Evolutionary conservation across 2,329 filamentous ascomycete species (phyloP), one percentile per base, ranked within the genome.

Genomic region (Fusarium citri): DNA sequence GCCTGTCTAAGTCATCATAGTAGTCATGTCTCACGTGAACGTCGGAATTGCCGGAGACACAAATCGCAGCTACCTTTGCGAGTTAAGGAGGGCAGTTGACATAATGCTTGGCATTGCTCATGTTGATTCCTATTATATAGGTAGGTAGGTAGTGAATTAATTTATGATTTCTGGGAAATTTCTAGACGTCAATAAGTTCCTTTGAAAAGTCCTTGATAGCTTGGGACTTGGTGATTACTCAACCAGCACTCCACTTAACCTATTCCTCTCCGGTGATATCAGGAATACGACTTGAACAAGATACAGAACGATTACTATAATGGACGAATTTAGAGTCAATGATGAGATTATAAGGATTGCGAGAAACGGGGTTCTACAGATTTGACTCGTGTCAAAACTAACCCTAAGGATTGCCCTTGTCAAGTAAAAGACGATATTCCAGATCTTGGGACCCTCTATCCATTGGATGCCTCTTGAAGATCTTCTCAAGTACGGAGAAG

Each of bases 21-120:
- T 37, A 31, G 30, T 28, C 26, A 31, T 46, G 11, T 31, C 51
- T 65, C 45, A 65, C 28, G 28, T 47, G 41, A 46, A 43, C 23
- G 7, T 42, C 61, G 60, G 61, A 26, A 59, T 65, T 58, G 46
- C 46, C 62, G 62, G 60, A 65, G 34, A 26, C 22, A 45, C 30
- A 41, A 34, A 22, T 47, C 12, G 22, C 23, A 18, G 30, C 25
- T 37, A 8, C 16, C 18, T 22, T 23, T 37, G 16, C 22, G 16
- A 37, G 25, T 50, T 25, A 20, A n/a, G 10, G 15, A n/a, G n/a
- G 20, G 43, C n/a, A 45, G 18, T 55, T 30, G 18, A 31, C 20
- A 22, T 18, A 18, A 23, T 43, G 18, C n/a, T 53, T 42, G 18
- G 16, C 23, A 22, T 23, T 28, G 25, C 22, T 42, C n/a, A 37